phyloP scores from a whole-genome alignment of 495 filamentous ascomycete species.

The Annulohypoxylon moriforme region DNA sequence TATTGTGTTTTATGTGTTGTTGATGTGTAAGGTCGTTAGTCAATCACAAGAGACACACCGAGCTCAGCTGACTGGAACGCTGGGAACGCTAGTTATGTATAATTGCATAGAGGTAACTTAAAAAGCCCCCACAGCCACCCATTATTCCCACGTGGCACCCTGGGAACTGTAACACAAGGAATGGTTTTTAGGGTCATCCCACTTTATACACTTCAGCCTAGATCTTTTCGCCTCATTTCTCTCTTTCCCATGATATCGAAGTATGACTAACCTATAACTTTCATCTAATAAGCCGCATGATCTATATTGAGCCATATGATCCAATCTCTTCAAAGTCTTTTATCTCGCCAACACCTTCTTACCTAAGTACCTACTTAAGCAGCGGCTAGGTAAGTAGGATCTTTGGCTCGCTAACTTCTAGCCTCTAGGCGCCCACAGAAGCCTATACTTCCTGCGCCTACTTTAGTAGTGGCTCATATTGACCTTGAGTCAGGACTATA shows the following conservation, averaged over 20 bases:
- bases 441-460: not conserved
- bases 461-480: not conserved
- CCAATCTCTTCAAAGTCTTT: not conserved
- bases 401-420: not conserved
- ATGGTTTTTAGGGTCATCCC: not conserved
- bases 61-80: conserved; percentile 26
- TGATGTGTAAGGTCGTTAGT: not conserved
- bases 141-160: conserved; percentile 33
- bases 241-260: not conserved
- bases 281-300: not conserved
- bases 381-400: not conserved
- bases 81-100: conserved; percentile 6
- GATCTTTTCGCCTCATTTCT: not conserved
- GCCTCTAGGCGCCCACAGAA: not conserved
- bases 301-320: not conserved
- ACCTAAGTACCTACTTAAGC: not conserved
- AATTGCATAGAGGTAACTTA: conserved; percentile 12
- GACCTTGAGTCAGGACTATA: not conserved
- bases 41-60: conserved; percentile 4
- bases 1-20: conserved; percentile 11
- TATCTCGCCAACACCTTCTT: not conserved
- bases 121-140: conserved; percentile 17
- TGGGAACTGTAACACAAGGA: not conserved
- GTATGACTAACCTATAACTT: not conserved
- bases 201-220: conserved; percentile 12